phyloP scores from a whole-genome alignment of 2,329 filamentous ascomycete species.

The Colletotrichum lini region DNA sequence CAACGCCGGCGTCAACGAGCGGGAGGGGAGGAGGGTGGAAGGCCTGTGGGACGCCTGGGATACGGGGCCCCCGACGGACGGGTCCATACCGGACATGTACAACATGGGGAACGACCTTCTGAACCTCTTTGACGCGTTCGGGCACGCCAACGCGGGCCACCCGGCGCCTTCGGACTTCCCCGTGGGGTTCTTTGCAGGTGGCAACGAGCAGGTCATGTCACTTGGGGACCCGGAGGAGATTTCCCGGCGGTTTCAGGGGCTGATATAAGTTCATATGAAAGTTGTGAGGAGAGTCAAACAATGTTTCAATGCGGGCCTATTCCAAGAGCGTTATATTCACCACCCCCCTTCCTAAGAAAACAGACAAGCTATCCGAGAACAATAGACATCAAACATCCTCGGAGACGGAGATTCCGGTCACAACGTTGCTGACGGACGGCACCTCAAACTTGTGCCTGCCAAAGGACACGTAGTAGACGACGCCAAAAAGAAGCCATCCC shows the following conservation, averaged over 20 bases:
- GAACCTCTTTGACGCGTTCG: slow-evolving; percentile 54
- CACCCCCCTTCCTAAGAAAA: no score
- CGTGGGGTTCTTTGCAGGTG: slow-evolving; percentile 21
- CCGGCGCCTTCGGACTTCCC: slow-evolving; percentile 39
- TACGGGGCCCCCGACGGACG: slow-evolving; percentile 4
- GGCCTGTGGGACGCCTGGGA: slow-evolving; percentile 23
- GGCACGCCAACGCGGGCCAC: slow-evolving; percentile 30
- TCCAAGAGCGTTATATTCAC: not conserved
- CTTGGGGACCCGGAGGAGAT: slow-evolving; percentile 48
- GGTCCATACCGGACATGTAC: slow-evolving; percentile 50
- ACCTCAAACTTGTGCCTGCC: slow-evolving; percentile 49
- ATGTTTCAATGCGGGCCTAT: no score
- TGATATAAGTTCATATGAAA: slow-evolving; percentile 43
- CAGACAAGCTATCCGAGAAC: not conserved
- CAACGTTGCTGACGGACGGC: slow-evolving; percentile 37
- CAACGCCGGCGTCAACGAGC: not conserved
- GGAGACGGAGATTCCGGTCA: slow-evolving; percentile 32
- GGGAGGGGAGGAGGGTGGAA: slow-evolving; percentile 15
- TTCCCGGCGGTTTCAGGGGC: slow-evolving; percentile 51
- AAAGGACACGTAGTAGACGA: slow-evolving; percentile 50
- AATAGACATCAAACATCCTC: slow-evolving; percentile 9
- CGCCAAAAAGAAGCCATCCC: slow-evolving; percentile 55
- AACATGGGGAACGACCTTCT: slow-evolving; percentile 55
- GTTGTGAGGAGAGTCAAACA: no score
- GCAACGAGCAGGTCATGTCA: slow-evolving; percentile 28